Percentiles rank a stretch among this genome's conserved stretches.
phyloP scores from a whole-genome alignment of 306 rosid species.

The Quercus suber region DNA sequence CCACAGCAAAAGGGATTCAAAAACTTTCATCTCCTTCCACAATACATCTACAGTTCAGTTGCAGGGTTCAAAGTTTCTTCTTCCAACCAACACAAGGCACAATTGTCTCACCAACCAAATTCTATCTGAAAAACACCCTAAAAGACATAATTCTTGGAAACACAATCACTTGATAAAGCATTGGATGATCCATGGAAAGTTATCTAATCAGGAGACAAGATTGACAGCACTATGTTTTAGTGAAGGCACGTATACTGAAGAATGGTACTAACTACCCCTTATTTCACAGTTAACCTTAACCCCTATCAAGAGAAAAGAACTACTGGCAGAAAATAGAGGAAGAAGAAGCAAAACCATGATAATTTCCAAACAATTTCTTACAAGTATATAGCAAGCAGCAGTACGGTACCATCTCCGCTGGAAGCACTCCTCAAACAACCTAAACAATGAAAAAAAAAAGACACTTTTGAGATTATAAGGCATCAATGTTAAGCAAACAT shows the following conservation, averaged over 20 bases:
- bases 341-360: constrained; percentile 12
- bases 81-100: background rate
- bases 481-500: background rate
- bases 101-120: background rate
- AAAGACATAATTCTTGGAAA: background rate
- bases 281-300: background rate
- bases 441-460: constrained; percentile 25
- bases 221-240: background rate
- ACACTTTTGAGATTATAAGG: background rate
- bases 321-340: background rate
- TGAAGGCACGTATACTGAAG: background rate
- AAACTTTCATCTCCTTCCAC: background rate
- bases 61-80: background rate
- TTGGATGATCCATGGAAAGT: background rate
- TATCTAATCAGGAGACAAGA: background rate
- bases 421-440: constrained; percentile 99
- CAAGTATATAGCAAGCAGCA: constrained; percentile 97
- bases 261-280: background rate
- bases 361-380: constrained; percentile 38
- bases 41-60: background rate
- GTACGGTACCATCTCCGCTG: constrained; percentile 98
- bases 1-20: background rate
- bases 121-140: background rate
- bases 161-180: background rate
- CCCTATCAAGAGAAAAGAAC: background rate